Evolutionary conservation across 345 rosid genomes (phyloP).

Genomic region (Eucalyptus tenuipes): DNA sequence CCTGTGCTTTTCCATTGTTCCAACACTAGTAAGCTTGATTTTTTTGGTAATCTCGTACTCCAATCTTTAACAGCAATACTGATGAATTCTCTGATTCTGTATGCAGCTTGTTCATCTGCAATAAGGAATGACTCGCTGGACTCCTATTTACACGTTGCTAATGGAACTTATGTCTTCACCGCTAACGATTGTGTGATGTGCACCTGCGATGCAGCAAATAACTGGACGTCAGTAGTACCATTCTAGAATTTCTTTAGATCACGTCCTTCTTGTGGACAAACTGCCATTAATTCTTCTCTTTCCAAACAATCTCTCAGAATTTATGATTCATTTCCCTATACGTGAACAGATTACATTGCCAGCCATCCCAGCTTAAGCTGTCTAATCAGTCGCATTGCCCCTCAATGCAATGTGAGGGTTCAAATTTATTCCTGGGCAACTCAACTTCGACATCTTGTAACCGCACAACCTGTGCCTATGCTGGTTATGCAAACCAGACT

Average conservation of each 20-base stretch:
- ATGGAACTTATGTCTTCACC: constrained; percentile 42
- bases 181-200: constrained; percentile 64
- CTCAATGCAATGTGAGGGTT: constrained; percentile 33
- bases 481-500: constrained; percentile 37
- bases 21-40: not conserved
- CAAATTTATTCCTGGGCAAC: constrained; percentile 28
- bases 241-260: not conserved
- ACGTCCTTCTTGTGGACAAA: not conserved
- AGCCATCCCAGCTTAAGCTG: constrained; percentile 28
- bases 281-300: not conserved
- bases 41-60: not conserved
- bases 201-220: constrained; percentile 43
- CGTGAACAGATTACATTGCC: constrained; percentile 55
- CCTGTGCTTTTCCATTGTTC: not conserved
- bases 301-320: not conserved
- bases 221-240: constrained; percentile 44
- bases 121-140: constrained; percentile 36
- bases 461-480: constrained; percentile 46
- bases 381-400: constrained; percentile 45
- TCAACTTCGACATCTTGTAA: constrained; percentile 22
- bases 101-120: constrained; percentile 63
- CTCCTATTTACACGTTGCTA: constrained; percentile 27
- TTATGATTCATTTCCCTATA: not conserved
- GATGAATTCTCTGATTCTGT: not conserved
- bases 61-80: not conserved